Evolutionary conservation across 345 rosid genomes (phyloP).

Genomic region (Erucastrum elatum): DNA sequence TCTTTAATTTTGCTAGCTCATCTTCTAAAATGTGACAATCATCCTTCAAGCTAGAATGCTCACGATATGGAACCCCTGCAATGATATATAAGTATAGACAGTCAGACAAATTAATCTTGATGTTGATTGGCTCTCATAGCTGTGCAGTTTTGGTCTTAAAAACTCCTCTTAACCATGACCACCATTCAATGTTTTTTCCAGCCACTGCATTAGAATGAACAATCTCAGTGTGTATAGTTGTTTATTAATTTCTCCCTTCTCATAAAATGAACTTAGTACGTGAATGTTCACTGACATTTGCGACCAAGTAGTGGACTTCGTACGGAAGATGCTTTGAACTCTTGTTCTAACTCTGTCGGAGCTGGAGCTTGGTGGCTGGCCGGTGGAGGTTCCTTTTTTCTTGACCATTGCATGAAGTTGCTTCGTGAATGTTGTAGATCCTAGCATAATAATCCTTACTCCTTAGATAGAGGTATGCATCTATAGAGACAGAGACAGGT

Average conservation of each 20-base stretch:
- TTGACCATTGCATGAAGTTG: background rate
- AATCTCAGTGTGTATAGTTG: background rate
- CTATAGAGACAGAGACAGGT: too few species aligned
- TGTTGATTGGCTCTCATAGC: background rate
- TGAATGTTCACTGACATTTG: background rate
- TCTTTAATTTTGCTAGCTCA: background rate
- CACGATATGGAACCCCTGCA: slow-evolving; percentile 78
- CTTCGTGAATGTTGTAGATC: background rate
- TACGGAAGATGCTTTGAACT: background rate
- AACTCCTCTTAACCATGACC: background rate
- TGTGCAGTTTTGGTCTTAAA: background rate
- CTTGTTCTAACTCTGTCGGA: background rate
- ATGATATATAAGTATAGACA: background rate
- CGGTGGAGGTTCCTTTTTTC: background rate
- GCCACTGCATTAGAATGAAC: background rate
- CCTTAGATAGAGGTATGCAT: too few species aligned
- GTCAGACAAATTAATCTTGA: background rate
- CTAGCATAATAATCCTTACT: background rate
- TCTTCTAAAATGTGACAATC: background rate
- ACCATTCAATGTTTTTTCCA: background rate
- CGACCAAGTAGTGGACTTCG: background rate
- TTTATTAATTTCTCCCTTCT: background rate
- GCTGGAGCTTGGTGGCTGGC: background rate
- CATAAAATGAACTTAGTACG: background rate
- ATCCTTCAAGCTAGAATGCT: slow-evolving; percentile 57